Evolutionary conservation across 2,329 filamentous ascomycete species (phyloP).

Genomic region (Beauveria scarabaeidicola): DNA sequence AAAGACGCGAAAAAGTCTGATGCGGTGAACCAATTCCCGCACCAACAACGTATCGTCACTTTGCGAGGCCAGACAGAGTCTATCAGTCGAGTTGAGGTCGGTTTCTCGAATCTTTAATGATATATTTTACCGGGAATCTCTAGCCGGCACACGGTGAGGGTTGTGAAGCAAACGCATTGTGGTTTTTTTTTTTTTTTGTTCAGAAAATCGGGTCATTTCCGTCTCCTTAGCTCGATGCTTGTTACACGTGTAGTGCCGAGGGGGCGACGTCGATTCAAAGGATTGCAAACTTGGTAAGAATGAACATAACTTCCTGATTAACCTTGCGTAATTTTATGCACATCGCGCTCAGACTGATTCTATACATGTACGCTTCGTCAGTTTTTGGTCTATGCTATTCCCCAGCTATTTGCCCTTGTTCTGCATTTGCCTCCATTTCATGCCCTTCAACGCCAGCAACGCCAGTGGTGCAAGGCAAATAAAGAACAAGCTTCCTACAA

Average conservation of each 20-base stretch:
- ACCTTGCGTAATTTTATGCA: too few species aligned
- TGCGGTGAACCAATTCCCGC: neutral
- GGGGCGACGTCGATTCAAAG: neutral
- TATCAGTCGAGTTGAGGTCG: neutral
- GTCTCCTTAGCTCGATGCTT: neutral
- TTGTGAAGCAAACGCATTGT: neutral
- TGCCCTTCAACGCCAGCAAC: slow-evolving; percentile 33
- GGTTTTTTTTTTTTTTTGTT: neutral
- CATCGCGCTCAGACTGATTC: too few species aligned
- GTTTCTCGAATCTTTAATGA: neutral
- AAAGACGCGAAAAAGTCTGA: neutral
- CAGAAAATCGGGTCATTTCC: neutral
- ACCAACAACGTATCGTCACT: neutral
- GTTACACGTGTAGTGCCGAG: neutral
- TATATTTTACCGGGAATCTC: neutral
- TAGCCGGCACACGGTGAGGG: too few species aligned
- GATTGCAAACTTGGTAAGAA: neutral
- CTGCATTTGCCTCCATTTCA: slow-evolving; percentile 32
- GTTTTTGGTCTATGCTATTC: too few species aligned
- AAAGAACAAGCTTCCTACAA: slow-evolving; percentile 36
- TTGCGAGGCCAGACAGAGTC: neutral
- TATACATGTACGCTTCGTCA: too few species aligned
- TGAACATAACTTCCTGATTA: neutral
- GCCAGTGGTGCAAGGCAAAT: slow-evolving; percentile 31
- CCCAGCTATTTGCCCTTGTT: slow-evolving; percentile 16